Evolutionary conservation across 177 flowering plant genomes (phyloP).

Genomic region (Vitis hybrid): DNA sequence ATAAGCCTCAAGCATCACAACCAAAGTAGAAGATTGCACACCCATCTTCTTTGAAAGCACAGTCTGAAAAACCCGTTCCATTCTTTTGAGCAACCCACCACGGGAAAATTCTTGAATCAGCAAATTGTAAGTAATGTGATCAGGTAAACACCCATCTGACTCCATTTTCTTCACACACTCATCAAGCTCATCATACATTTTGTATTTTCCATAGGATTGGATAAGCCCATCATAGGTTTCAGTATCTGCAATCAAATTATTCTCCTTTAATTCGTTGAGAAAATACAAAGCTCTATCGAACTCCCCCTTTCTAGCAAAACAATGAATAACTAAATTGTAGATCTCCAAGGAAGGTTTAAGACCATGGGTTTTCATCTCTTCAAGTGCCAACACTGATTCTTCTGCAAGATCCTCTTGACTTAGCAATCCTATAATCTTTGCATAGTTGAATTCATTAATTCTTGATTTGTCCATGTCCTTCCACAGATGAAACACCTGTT

Average conservation of each 20-base stretch:
- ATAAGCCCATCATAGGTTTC: slow-evolving; percentile 53
- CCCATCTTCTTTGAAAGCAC: slow-evolving; percentile 44
- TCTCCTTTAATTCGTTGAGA: slow-evolving; percentile 43
- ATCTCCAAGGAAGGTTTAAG: slow-evolving; percentile 32
- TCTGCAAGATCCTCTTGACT: slow-evolving; percentile 39
- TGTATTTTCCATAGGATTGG: slow-evolving; percentile 49
- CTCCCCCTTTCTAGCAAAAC: slow-evolving; percentile 38
- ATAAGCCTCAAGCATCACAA: slow-evolving; percentile 69
- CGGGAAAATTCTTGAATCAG: slow-evolving; percentile 50
- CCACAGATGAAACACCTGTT: slow-evolving; percentile 65
- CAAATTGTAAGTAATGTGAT: slow-evolving; percentile 51
- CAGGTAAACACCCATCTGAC: slow-evolving; percentile 41
- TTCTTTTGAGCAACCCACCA: slow-evolving; percentile 55
- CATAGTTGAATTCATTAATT: slow-evolving; percentile 39
- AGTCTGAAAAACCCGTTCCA: slow-evolving; percentile 46
- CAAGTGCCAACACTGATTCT: slow-evolving; percentile 33
- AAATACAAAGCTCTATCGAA: slow-evolving; percentile 44
- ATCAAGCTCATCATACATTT: slow-evolving; percentile 65
- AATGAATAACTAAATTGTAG: slow-evolving; percentile 50
- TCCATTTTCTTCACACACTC: slow-evolving; percentile 57
- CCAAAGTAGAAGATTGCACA: slow-evolving; percentile 42
- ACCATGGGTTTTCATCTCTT: slow-evolving; percentile 33
- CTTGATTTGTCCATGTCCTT: slow-evolving; percentile 40
- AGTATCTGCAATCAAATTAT: slow-evolving; percentile 25
- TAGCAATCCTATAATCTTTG: slow-evolving; percentile 40